Conservation (phyloP, 345 rosid species). For the Rubroshorea leprosula region DNA sequence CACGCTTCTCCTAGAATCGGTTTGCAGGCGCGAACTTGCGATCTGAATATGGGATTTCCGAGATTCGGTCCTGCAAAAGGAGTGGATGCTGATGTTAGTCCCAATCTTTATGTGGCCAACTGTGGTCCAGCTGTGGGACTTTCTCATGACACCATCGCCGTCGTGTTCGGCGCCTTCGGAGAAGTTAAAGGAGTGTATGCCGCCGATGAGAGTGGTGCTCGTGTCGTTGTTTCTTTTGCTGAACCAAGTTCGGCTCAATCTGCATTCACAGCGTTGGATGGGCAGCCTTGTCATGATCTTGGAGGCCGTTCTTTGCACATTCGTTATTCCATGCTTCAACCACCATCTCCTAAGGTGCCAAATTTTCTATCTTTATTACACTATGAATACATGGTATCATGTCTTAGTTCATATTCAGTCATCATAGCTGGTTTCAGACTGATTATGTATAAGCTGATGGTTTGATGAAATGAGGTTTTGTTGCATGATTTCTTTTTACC, state of each 20-base stretch:
- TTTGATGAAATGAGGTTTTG: too few species aligned
- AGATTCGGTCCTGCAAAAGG: slow-evolving; percentile 55
- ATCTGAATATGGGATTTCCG: slow-evolving; percentile 38
- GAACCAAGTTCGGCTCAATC: slow-evolving; percentile 48
- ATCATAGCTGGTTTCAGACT: background rate
- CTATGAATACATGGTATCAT: background rate
- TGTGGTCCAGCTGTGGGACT: slow-evolving; percentile 89
- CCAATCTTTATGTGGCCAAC: slow-evolving; percentile 78
- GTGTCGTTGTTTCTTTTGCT: slow-evolving; percentile 61
- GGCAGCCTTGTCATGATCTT: slow-evolving; percentile 56
- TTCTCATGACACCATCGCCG: slow-evolving; percentile 45
- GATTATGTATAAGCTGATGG: too few species aligned
- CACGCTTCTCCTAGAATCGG: too few species aligned
- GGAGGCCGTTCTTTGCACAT: slow-evolving; percentile 68
- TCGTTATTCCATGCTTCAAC: slow-evolving; percentile 58
- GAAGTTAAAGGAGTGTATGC: slow-evolving; percentile 58
- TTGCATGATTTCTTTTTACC: background rate
- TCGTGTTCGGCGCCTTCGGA: slow-evolving; percentile 61
- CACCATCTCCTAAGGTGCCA: slow-evolving; percentile 40
- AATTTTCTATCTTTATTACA: background rate
- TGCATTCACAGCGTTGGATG: slow-evolving; percentile 47
- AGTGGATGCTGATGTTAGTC: slow-evolving; percentile 29
- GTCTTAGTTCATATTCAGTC: background rate
- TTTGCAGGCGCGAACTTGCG: too few species aligned
- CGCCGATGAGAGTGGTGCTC: slow-evolving; percentile 87